These are phyloP conservation scores for Termitomyces sp. DNA, from an alignment of 768 basidiomycete species.

Conservation along the genomic window DNA sequence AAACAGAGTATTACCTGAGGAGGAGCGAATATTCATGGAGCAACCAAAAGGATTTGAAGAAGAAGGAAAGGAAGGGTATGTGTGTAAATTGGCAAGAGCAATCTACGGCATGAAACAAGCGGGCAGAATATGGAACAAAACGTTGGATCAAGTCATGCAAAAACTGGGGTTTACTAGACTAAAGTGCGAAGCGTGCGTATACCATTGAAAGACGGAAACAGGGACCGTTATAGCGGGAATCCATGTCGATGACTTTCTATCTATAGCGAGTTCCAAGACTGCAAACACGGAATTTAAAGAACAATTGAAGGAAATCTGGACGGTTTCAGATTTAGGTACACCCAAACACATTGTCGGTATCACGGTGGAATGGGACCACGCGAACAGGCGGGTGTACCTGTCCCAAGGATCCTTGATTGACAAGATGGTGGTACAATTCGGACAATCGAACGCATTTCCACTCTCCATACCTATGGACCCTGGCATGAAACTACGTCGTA, in stretches of 20 bases:
- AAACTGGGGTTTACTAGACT: constrained; percentile 24
- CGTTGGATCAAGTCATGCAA: constrained; percentile 16
- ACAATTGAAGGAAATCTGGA: background rate
- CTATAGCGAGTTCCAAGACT: background rate
- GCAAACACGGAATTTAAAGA: constrained; percentile 4
- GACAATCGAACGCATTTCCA: background rate
- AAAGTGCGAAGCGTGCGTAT: constrained; percentile 3
- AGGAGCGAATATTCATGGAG: background rate
- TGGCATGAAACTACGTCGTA: background rate
- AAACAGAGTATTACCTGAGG: too few relatives aligned
- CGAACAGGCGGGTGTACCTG: background rate
- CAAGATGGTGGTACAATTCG: background rate
- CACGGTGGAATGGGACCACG: background rate
- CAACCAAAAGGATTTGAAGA: constrained; percentile 26
- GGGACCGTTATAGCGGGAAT: constrained; percentile 17
- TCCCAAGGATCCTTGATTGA: background rate
- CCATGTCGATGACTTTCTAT: background rate
- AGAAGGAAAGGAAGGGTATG: background rate
- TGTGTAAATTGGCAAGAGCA: background rate
- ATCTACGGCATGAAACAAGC: background rate
- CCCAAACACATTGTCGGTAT: background rate
- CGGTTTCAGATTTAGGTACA: background rate
- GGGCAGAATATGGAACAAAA: background rate
- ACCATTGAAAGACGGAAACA: constrained; percentile 9
- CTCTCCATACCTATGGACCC: background rate